phyloP scores from a whole-genome alignment of 2,329 filamentous ascomycete genomes.

The Cadophora malorum region DNA sequence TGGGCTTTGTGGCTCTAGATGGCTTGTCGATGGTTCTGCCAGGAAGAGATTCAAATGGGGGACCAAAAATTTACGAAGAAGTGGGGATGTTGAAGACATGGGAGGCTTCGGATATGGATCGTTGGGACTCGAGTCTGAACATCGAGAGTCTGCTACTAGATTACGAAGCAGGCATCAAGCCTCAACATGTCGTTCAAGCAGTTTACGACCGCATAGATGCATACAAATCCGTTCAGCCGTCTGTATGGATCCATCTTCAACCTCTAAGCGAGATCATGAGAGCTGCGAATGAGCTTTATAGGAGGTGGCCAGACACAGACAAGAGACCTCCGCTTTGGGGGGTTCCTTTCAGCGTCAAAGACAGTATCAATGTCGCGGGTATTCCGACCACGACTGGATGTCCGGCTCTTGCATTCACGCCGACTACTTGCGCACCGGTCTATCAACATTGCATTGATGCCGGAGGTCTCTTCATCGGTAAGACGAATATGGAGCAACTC shows the following conservation, averaged over 20 bases:
- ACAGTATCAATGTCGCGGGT: constrained; percentile 55
- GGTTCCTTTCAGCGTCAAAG: constrained; percentile 57
- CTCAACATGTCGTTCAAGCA: constrained; percentile 39
- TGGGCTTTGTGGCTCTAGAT: constrained; percentile 38
- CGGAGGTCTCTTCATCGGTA: constrained; percentile 63
- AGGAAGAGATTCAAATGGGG: constrained; percentile 8
- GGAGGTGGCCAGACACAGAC: constrained; percentile 48
- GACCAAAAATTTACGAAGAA: constrained; percentile 37
- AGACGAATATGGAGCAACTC: constrained; percentile 61
- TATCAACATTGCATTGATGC: constrained; percentile 55
- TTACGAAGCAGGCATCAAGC: constrained; percentile 40
- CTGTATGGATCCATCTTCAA: constrained; percentile 58
- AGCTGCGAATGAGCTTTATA: constrained; percentile 50
- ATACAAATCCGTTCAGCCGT: constrained; percentile 54
- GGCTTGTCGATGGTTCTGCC: constrained; percentile 37
- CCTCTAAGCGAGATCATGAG: constrained; percentile 49
- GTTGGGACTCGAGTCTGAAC: constrained; percentile 42
- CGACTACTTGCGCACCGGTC: constrained; percentile 52
- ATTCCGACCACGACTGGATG: constrained; percentile 55
- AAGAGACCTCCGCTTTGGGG: constrained; percentile 57
- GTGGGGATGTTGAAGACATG: constrained; percentile 40
- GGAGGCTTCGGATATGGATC: constrained; percentile 24
- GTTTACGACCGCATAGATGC: constrained; percentile 44
- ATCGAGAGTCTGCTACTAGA: constrained; percentile 38
- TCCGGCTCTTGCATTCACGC: constrained; percentile 53